Base-by-base conservation (phyloP, 1,284 basidiomycete species). In the Trichosporon coremiiforme region DNA sequence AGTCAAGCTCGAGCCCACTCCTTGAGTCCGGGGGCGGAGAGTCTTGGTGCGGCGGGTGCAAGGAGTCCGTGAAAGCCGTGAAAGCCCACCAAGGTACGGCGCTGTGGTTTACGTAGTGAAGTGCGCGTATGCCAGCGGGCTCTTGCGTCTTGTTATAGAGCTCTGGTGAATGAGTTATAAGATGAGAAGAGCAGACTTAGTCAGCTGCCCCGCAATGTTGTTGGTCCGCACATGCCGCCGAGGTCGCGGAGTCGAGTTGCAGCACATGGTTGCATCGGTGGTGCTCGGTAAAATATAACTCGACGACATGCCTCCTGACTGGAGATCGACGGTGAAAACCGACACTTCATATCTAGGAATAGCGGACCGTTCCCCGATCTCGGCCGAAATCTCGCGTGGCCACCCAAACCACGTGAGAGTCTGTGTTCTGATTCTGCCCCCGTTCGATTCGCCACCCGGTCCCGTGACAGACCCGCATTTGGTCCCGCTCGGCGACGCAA, bases 341-440 rank as follows among this genome's bases (percentile, higher is more conserved):
- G 50, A 53, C 50, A 45, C 8, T 25, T 25, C 25, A 6, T 53
- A 53, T 7, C 4, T 53, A 53, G 50, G 25, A 25, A 25, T 25
- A 25, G 25, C 25, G 25, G 25, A 25, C 25, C 25, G 25, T 17
- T 10, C 20, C 8, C 50, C 50, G 50, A 53, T 53, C 50, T 53
- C 50, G 50, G 50, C 50, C 50, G 50, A 53, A 53, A 10, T 53
- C 9, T 53, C 50, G 20, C 50, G 50, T 53, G 50, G 50, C 9
- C 20, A 7, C 8, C 25, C 20, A 6, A 25, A 20, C 25, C 50
- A 53, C 50, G 50, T 53, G 50, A 25, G 25, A 25, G 25, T 25
- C 25, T 25, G 25, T 25, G 25, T 25, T 25, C 25, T 20, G 50
- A 22, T 25, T 20, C 22, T 25, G 50, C 50, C 12, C 20, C 22